Evolutionary conservation across 768 basidiomycete species (phyloP), one percentile per base, ranked within the genome.

Genomic region (Xanthoconium purpureum): DNA sequence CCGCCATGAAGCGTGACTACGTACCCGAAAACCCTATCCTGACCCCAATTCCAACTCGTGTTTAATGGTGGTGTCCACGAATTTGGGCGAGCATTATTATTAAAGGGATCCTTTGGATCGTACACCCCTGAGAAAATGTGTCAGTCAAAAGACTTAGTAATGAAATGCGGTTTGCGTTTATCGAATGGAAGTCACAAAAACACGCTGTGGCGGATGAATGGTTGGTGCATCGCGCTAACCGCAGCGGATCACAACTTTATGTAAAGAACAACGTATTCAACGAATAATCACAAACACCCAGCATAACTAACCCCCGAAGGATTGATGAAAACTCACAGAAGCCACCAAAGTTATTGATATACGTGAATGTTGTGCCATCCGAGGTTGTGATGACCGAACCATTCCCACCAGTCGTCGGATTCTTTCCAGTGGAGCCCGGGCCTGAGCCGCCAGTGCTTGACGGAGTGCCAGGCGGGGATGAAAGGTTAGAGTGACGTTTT

Each of bases 61-160:
- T 88, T 89, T 47, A 96, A 75, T 8, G 88, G 80, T 2, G 90
- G 91, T 7, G 88, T 87, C 85, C 89, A 94, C 3, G 80, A 83
- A 63, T 94, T 91, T 10, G 87, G 79, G 56, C 77, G 80, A 8
- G 92, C 91, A 42, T 80, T 76, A 67, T 88, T 84, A 73, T 85
- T 86, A 76, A 85, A 90, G 7, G 91, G 89, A 67, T 89, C 77
- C 44, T 84, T 77, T 14, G 85, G 84, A 70, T 91, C 83, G 72
- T 70, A 74, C 18, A 81, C 78, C 87, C 84, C 87, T 88, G 55
- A 32, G 56, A 45, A 47, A 29, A 54, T 12, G 32, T 15, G 46
- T 70, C 17, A 50, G 50, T 42, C 51, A 13, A 50, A 18, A 3
- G 6, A 29, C 11, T 30, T 40, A 24, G 24, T 24, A 24, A 28